Percentiles rank a stretch among this genome's conserved stretches.
phyloP scores from a whole-genome alignment of 495 filamentous ascomycete genomes.

The Xylaria bambusicola region DNA sequence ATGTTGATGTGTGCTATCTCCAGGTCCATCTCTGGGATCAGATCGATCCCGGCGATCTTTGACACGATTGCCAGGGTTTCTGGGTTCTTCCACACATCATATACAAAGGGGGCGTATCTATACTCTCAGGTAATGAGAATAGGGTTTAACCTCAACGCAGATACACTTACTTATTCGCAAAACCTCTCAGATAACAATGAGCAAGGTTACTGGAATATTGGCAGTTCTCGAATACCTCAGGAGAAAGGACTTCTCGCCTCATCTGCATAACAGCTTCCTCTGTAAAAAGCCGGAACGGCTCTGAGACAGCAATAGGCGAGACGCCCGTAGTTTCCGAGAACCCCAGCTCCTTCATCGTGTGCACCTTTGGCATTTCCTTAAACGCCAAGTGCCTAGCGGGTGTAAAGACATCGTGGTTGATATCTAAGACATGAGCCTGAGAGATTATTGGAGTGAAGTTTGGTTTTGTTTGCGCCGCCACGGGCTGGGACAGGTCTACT shows the following conservation, averaged over 20 bases:
- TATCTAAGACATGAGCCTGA: conserved; percentile 6
- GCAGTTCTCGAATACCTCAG: conserved; percentile 66
- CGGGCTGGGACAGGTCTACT: conserved; percentile 22
- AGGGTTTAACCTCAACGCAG: background rate
- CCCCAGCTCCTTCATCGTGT: conserved; percentile 64
- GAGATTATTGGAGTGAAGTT: conserved; percentile 30
- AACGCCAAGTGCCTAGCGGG: conserved; percentile 59
- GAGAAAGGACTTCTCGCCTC: conserved; percentile 64
- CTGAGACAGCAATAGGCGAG: conserved; percentile 67
- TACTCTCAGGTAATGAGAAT: conserved; percentile 19
- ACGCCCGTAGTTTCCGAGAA: conserved; percentile 58
- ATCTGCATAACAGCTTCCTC: conserved; percentile 65
- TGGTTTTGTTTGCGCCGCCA: conserved; percentile 12
- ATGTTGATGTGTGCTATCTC: conserved; percentile 77
- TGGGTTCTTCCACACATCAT: conserved; percentile 69
- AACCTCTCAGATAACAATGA: conserved; percentile 67
- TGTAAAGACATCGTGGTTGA: conserved; percentile 26
- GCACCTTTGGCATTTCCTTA: conserved; percentile 49
- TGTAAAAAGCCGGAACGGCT: conserved; percentile 74
- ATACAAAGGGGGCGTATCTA: conserved; percentile 56
- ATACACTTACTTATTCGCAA: conserved; percentile 61
- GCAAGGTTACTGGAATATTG: conserved; percentile 65
- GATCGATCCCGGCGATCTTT: conserved; percentile 71
- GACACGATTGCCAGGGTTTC: conserved; percentile 66
- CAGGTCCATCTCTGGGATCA: conserved; percentile 69